Evolutionary conservation across 768 basidiomycete genomes (phyloP).

Genomic region (Lentinula sp.): DNA sequence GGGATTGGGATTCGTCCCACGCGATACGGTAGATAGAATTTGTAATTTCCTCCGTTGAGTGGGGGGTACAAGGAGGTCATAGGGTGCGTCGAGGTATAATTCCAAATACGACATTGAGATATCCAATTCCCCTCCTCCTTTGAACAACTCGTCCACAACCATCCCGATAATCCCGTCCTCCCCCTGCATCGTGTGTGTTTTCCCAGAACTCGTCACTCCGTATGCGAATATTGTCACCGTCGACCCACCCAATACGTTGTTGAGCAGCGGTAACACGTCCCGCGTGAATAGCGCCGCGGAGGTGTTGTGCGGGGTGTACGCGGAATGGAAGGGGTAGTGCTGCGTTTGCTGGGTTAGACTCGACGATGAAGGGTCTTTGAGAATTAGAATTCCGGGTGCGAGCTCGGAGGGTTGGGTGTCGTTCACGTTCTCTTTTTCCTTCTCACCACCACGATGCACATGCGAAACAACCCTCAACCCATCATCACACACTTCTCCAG

Average conservation of each 20-base stretch:
- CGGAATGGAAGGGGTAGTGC: conserved; percentile 3
- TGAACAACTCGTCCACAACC: conserved; percentile 43
- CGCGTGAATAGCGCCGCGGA: not conserved
- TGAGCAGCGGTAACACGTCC: not conserved
- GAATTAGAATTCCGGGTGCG: not conserved
- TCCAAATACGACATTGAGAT: conserved; percentile 64
- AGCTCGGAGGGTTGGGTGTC: not conserved
- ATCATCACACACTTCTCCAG: conserved; percentile 3
- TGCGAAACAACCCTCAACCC: not conserved
- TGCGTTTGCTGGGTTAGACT: not conserved
- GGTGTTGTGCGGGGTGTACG: not conserved
- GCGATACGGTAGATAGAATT: conserved; percentile 27
- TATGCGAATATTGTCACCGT: conserved; percentile 88
- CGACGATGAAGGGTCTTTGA: not conserved
- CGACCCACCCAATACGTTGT: not conserved
- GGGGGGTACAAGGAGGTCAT: conserved; percentile 70
- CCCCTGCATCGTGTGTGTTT: conserved; percentile 94
- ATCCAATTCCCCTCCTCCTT: not conserved
- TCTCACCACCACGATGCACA: not conserved
- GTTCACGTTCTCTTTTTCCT: not conserved
- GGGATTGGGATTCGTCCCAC: not conserved
- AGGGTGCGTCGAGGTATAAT: conserved; percentile 88
- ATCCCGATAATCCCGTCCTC: conserved; percentile 78
- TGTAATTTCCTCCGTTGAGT: conserved; percentile 47
- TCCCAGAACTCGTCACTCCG: conserved; percentile 87